Evolutionary conservation across 768 basidiomycete species (phyloP), one percentile per base, ranked within the genome.

Genomic region (Vishniacozyma victoriae): DNA sequence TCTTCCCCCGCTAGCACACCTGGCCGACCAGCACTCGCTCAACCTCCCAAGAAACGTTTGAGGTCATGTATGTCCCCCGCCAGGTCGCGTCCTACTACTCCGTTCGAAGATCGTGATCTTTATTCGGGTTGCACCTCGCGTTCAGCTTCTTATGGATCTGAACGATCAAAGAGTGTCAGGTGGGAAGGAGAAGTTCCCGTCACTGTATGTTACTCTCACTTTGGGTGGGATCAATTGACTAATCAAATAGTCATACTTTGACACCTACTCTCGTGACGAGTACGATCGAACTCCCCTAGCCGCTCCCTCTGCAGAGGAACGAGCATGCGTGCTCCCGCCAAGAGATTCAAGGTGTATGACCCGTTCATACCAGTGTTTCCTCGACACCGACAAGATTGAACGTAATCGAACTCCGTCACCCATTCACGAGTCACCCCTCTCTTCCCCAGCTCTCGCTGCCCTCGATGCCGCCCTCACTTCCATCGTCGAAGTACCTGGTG

Each of bases 241-340:
- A n/a, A 12, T 13, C 40, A 25, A 19, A 3, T 35, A 69, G 70
- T 57, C 65, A n/a, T 61, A 64, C 46, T 75, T 76, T 63, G 60
- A 65, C 24, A 77, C 78, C 14, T 70, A 78, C 64, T 75, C 75
- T 3, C 54, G 76, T 26, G 61, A 74, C 27, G 65, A 74, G 6
- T 89, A 89, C 73, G 86, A 89, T 75, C 83, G 87, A 49, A 80
- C 84, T 3, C 86, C 86, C 50, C 85, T 89, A 65, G 64, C 78
- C 19, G 82, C 83, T 25, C 72, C 72, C 11, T 54, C 59, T 2
- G 59, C 54, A 25, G 69, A 54, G n/a, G 72, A 71, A 48, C 86
- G 87, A 64, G 70, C 76, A 27, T 87, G 86, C 64, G 81, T 82
- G 9, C 77, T 90, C 19, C 87, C 87, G 27, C 85, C 80, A 59